A percentile compares a stretch with the other conserved stretches of the same genome.
Conservation (phyloP, 805 yeast species). For the Nakazawaea anatomiae region DNA sequence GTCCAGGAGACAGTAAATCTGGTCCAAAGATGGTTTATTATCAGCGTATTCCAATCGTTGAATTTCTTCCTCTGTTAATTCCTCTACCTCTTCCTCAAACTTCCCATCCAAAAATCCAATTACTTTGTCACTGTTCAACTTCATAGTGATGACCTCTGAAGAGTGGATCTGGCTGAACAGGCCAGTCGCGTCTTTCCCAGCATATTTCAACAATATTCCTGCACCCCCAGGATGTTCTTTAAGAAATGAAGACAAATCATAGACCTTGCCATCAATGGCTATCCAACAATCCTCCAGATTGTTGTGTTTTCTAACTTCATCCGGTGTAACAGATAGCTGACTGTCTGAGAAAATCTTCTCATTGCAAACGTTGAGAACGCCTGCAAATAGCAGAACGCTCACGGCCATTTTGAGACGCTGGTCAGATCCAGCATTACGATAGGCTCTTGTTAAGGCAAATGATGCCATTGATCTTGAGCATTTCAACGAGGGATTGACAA, state of each 20-base stretch:
- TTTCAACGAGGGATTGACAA: no score
- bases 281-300: conserved; percentile 35
- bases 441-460: no score
- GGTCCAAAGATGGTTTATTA: conserved; percentile 60
- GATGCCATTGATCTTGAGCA: no score
- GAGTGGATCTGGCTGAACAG: conserved; percentile 23
- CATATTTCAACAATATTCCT: conserved; percentile 28
- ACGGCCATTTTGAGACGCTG: not conserved
- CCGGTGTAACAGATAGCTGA: conserved; percentile 44
- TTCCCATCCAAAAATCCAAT: conserved; percentile 28
- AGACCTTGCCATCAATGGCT: conserved; percentile 27
- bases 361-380: no score
- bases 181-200: conserved; percentile 29
- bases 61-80: conserved; percentile 28
- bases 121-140: conserved; percentile 21
- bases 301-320: conserved; percentile 68
- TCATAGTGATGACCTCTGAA: conserved; percentile 19
- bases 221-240: conserved; percentile 36
- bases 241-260: conserved; percentile 28
- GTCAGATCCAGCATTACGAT: no score
- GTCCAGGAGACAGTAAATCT: conserved; percentile 69
- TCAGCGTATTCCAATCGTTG: conserved; percentile 31
- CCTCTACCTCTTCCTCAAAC: conserved; percentile 19
- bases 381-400: not conserved
- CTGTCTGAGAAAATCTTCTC: conserved; percentile 17